Evolutionary conservation across 2,329 filamentous ascomycete genomes (phyloP), one percentile per base, ranked within the genome.

Genomic region (Meredithiella fracta): DNA sequence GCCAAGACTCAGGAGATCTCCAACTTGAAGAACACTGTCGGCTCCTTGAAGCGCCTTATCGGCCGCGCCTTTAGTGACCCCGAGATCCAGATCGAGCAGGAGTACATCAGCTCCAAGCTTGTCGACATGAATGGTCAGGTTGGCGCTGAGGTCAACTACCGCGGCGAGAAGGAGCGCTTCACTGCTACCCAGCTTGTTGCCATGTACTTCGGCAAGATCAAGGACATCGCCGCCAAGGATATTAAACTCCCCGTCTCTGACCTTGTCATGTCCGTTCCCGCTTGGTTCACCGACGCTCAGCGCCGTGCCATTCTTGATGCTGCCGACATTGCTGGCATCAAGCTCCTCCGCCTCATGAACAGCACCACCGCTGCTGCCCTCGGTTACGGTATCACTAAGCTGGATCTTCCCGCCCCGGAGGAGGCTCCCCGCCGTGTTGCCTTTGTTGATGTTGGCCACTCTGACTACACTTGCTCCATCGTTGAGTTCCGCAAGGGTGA

Each of bases 1-100:
- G 92, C 92, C 63, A 97, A 97, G 81, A 97, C 91, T 63, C 91
- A 96, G 74, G 92, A 98, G 74, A 94, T 95, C 68, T 95, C 91
- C 67, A 98, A 98, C 78, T 82, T 97, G 67, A 98, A 97, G 78
- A 98, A 98, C 79, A 98, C 92, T 63, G 86, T 98, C 73, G 77
- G 81, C 69, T 90, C 82, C 63, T 79, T 98, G 65, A 95, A 95
- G 76, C 87, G 92, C 66, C 83, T 98, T 64, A 85, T 85, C 66
- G 92, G 92, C 67, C 88, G 92, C 67, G 76, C 79, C 60, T 78
- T 91, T 72, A 83, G 77, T 69, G 92, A 98, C 67, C 89, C 92
- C 67, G 92, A 98, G 77, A 78, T 95, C 61, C 79, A 89, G 72
- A 78, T 92, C 67, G 92, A 98, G 78, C 86, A 94, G 73, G 78